Evolutionary conservation across 257 asterid genomes (phyloP).

Genomic region (Solanum boliviense): DNA sequence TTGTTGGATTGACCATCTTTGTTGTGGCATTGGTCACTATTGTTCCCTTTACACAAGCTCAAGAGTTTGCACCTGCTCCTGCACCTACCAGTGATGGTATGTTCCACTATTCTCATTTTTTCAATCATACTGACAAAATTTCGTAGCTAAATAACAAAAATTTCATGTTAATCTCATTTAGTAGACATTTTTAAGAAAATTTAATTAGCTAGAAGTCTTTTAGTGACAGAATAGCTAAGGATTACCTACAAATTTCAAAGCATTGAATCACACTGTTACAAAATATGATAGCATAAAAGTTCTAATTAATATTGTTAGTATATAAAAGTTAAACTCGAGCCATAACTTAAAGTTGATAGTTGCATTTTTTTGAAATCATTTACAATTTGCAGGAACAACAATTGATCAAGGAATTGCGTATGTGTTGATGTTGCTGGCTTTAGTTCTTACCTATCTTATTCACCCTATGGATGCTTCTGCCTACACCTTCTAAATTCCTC

Average conservation of each 20-base stretch:
- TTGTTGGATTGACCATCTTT: not conserved
- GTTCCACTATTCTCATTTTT: not conserved
- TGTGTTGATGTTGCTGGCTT: not conserved
- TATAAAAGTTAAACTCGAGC: not conserved
- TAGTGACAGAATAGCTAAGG: not conserved
- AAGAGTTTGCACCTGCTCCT: conserved; percentile 11
- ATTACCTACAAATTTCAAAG: not conserved
- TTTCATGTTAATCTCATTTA: not conserved
- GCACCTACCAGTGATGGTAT: conserved; percentile 15
- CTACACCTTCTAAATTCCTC: not conserved
- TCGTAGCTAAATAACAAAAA: not conserved
- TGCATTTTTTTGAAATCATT: not conserved
- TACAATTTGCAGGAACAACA: not conserved
- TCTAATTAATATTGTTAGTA: not conserved
- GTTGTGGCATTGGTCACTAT: not conserved
- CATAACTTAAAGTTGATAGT: not conserved
- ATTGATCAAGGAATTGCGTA: not conserved
- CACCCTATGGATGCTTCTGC: not conserved
- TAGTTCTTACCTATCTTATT: not conserved
- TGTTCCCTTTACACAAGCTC: conserved; percentile 1
- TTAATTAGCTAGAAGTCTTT: not conserved
- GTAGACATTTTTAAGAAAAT: not conserved
- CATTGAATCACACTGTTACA: not conserved
- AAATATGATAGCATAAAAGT: not conserved
- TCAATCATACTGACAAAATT: not conserved